Percentiles rank a stretch among this genome's conserved stretches.
phyloP scores from a whole-genome alignment of 176 grass and related monocot species.

The Alloteropsis semialata region DNA sequence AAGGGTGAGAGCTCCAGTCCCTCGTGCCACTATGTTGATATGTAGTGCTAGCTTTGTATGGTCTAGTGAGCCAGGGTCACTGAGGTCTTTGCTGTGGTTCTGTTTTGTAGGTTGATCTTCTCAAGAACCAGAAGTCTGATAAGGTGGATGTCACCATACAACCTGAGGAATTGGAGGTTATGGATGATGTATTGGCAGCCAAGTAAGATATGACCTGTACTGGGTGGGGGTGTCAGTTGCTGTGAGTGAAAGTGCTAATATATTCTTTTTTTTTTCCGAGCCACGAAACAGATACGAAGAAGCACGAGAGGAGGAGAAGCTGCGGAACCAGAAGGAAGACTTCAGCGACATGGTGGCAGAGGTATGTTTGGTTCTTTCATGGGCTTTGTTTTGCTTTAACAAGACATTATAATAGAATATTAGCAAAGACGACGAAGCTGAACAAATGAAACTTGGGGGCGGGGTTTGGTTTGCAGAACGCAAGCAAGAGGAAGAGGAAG shows the following conservation, averaged over 20 bases:
- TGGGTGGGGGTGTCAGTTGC: background rate
- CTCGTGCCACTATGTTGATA: background rate
- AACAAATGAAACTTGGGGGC: background rate
- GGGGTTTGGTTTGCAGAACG: conserved; percentile 49
- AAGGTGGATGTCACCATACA: conserved; percentile 99
- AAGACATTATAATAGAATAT: background rate
- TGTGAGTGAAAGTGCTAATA: background rate
- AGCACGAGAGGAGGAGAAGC: conserved; percentile 85
- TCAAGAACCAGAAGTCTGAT: conserved; percentile 90
- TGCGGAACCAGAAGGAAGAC: conserved; percentile 91
- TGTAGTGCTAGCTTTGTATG: background rate
- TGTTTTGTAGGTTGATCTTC: conserved; percentile 75
- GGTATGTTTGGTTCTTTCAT: conserved; percentile 21
- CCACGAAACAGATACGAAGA: conserved; percentile 64
- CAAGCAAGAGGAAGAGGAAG: conserved; percentile 87
- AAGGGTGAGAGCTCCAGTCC: conserved; percentile 44
- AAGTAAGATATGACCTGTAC: conserved; percentile 55
- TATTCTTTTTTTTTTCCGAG: background rate
- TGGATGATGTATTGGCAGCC: conserved; percentile 97
- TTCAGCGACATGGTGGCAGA: conserved; percentile 99
- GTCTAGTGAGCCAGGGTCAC: background rate
- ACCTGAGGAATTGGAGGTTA: conserved; percentile 88
- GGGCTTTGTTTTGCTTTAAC: background rate
- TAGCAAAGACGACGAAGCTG: background rate
- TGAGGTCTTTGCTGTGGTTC: background rate